Evolutionary conservation across 2,329 filamentous ascomycete species (phyloP).

Genomic region (Ophiostoma ips): DNA sequence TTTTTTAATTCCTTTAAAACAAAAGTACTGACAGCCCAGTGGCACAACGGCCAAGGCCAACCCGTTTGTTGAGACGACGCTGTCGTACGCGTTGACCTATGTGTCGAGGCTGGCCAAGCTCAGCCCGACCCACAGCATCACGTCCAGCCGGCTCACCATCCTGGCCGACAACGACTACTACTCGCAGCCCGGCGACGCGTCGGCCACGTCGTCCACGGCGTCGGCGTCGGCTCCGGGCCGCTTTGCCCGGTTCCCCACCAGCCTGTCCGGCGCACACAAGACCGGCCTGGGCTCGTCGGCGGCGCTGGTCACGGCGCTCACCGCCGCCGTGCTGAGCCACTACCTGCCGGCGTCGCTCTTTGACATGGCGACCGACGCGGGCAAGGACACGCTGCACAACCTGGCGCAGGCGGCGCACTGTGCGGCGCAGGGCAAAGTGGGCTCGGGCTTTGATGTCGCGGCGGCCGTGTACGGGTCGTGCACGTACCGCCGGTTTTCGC

Average conservation of each 20-base stretch:
- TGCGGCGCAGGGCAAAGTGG: slow-evolving; percentile 91
- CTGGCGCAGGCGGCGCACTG: slow-evolving; percentile 89
- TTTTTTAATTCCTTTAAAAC: neutral
- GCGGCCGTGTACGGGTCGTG: slow-evolving; percentile 86
- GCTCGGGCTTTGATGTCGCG: slow-evolving; percentile 90
- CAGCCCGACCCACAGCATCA: slow-evolving; percentile 35
- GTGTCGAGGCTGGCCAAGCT: slow-evolving; percentile 33
- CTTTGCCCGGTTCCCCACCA: slow-evolving; percentile 67
- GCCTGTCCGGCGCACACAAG: slow-evolving; percentile 72
- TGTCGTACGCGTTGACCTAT: slow-evolving; percentile 80
- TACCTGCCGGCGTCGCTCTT: slow-evolving; percentile 49
- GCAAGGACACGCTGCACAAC: slow-evolving; percentile 63
- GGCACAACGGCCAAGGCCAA: slow-evolving; percentile 42
- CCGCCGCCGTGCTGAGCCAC: slow-evolving; percentile 60
- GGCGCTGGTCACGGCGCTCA: slow-evolving; percentile 79
- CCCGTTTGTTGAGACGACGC: slow-evolving; percentile 81
- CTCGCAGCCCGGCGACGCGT: slow-evolving; percentile 45
- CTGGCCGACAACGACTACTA: slow-evolving; percentile 96
- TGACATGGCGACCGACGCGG: slow-evolving; percentile 38
- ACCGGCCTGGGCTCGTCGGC: slow-evolving; percentile 92
- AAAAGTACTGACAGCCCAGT: slow-evolving; percentile 15
- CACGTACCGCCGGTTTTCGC: slow-evolving; percentile 84
- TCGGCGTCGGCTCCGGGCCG: slow-evolving; percentile 23
- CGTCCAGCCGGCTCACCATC: slow-evolving; percentile 64
- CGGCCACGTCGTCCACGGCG: slow-evolving; percentile 18